Base-by-base conservation (phyloP, 495 filamentous ascomycete genomes). In the Hypoxylon intermedium region DNA sequence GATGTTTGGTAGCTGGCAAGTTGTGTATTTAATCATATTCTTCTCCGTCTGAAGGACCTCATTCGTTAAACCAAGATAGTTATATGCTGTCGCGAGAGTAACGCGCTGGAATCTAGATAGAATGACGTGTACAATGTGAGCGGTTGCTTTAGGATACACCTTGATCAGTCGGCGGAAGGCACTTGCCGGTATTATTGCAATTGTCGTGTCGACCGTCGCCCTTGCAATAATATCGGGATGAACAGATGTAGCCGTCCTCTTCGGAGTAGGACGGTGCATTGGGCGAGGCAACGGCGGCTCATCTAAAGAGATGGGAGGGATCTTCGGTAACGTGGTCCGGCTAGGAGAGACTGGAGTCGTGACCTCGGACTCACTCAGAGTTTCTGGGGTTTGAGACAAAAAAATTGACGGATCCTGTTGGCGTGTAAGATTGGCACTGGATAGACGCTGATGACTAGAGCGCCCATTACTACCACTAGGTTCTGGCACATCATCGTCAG, bases 91-190 rank as follows among this genome's bases (percentile, higher is more conserved):
- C 0, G 91, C 87, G 36, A 98, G 89, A 1, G 95, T 98, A 15
- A 98, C 94, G 52, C 94, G 81, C 68, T 98, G 94, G 26, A 98
- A 87, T 53, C 94, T 82, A 1, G 94, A 97, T 23, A 98, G 73
- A 47, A 98, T 98, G 21, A 98, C 94, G 54, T 98, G 93, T 1
- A 98, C 91, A 58, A 98, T 97, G 70, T 98, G 94, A 5, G 95
- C 90, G 9, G 94, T 96, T 2, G 94, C 94, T 75, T 92, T 93
- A 6, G 94, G 94, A 68, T 97, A 98, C 16, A 97, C 88, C 60
- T 89, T 81, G n/a, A 96, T 98, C 31, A 98, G 77, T 6, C 94
- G 88, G 51, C 91, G 85, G 71, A 98, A 98, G 3, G 94, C 94
- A 63, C 91, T 94, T 4, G 93, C 95, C 3, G 94, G 94, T 60